These are phyloP conservation scores for Salix brachista DNA, from an alignment of 345 rosid genomes.

Conservation along the genomic window DNA sequence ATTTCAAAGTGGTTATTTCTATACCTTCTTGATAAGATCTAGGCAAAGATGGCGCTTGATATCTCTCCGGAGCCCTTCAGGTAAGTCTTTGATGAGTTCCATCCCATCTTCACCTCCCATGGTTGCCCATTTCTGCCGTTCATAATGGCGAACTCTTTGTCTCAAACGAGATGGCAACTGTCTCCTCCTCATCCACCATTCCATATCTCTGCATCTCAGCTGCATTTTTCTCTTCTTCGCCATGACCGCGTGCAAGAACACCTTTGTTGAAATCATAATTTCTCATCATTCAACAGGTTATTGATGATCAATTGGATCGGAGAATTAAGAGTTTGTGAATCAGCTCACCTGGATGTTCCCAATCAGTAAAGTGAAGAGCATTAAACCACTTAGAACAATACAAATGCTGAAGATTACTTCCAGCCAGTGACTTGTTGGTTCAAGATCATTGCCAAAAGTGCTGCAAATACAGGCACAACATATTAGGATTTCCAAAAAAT, in stretches of 20 bases:
- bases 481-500: neutral
- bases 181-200: constrained; percentile 94
- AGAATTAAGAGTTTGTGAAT: neutral
- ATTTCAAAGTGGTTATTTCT: neutral
- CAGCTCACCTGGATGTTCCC: constrained; percentile 77
- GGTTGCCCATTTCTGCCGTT: constrained; percentile 62
- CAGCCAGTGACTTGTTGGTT: constrained; percentile 72
- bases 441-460: constrained; percentile 77
- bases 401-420: constrained; percentile 76
- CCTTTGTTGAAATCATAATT: constrained; percentile 34
- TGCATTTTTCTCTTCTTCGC: constrained; percentile 80
- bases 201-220: constrained; percentile 70
- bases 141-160: constrained; percentile 73
- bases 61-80: constrained; percentile 83
- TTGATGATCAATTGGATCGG: neutral
- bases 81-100: constrained; percentile 65
- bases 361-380: constrained; percentile 75
- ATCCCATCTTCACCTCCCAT: constrained; percentile 80
- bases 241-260: constrained; percentile 66
- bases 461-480: constrained; percentile 35
- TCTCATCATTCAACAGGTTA: neutral
- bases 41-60: constrained; percentile 81
- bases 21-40: constrained; percentile 74
- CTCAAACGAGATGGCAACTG: constrained; percentile 76
- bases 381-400: constrained; percentile 67